phyloP scores from a whole-genome alignment of 148 eudicot species.

The Chenopodium formosanum region DNA sequence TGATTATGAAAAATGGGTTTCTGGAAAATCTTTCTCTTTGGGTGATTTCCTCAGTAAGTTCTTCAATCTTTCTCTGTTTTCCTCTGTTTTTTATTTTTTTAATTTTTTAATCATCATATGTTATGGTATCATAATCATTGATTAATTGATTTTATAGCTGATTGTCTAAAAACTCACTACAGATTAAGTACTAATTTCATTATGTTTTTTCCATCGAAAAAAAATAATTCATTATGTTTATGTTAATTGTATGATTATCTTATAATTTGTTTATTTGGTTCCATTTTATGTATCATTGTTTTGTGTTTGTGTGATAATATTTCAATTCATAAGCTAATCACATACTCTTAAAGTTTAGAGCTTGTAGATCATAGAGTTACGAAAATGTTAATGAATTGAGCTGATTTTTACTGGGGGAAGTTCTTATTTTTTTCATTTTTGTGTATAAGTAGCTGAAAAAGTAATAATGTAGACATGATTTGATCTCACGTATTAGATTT shows the following conservation, averaged over 20 bases:
- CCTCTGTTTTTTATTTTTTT: not conserved
- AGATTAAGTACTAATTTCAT: not conserved
- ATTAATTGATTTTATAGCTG: no score
- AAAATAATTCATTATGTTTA: not conserved
- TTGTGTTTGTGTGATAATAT: not conserved
- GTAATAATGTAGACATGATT: not conserved
- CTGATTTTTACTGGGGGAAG: not conserved
- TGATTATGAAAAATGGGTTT: slow-evolving; percentile 77
- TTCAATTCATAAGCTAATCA: not conserved
- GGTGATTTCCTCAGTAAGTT: slow-evolving; percentile 94
- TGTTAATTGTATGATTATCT: not conserved
- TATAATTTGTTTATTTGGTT: not conserved
- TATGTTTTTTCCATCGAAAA: no score
- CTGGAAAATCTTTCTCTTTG: slow-evolving; percentile 59
- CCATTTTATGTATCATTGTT: not conserved
- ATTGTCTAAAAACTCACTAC: no score
- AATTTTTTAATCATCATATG: not conserved
- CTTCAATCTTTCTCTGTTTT: not conserved
- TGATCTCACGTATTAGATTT: no score
- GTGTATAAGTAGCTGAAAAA: no score
- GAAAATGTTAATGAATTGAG: no score
- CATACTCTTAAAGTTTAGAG: not conserved
- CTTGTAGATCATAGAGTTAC: not conserved
- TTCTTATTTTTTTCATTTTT: no score
- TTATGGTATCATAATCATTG: not conserved